Evolutionary conservation across 2,329 filamentous ascomycete species (phyloP).

Genomic region (Massarina eburnea): DNA sequence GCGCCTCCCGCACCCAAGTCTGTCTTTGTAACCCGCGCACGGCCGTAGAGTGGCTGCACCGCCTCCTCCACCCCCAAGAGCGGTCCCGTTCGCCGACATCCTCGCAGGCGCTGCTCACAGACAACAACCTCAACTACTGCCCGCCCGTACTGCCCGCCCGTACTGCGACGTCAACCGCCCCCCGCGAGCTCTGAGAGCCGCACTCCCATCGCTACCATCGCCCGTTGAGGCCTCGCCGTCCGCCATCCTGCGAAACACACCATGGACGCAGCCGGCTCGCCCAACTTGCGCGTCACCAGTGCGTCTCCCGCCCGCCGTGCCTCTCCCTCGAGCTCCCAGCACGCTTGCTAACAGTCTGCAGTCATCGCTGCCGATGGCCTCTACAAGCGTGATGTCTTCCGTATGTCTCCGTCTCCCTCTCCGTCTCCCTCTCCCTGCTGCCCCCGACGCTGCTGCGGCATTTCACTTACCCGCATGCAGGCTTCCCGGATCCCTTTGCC

Average conservation of each 20-base stretch:
- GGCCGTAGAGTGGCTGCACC: slow-evolving; percentile 25
- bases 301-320: slow-evolving; percentile 41
- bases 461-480: slow-evolving; percentile 54
- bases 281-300: slow-evolving; percentile 95
- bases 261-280: slow-evolving; percentile 56
- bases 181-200: slow-evolving; percentile 38
- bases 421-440: background rate
- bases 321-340: slow-evolving; percentile 2
- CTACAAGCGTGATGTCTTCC: slow-evolving; percentile 98
- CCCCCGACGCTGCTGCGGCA: slow-evolving; percentile 5
- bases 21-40: slow-evolving; percentile 28
- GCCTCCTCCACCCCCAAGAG: slow-evolving; percentile 27
- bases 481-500: slow-evolving; percentile 96
- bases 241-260: slow-evolving; percentile 12
- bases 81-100: slow-evolving; percentile 14
- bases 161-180: slow-evolving; percentile 8
- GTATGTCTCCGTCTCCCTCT: slow-evolving; percentile 71
- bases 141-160: slow-evolving; percentile 5
- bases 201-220: slow-evolving; percentile 7
- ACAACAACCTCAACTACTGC: slow-evolving; percentile 10
- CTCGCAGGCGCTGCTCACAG: slow-evolving; percentile 19
- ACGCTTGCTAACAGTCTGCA: slow-evolving; percentile 46
- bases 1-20: slow-evolving; percentile 21
- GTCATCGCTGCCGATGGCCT: slow-evolving; percentile 98
- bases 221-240: no score